phyloP scores from a whole-genome alignment of 371 early-diverging fungal genomes.

The Syncephalis fuscata region DNA sequence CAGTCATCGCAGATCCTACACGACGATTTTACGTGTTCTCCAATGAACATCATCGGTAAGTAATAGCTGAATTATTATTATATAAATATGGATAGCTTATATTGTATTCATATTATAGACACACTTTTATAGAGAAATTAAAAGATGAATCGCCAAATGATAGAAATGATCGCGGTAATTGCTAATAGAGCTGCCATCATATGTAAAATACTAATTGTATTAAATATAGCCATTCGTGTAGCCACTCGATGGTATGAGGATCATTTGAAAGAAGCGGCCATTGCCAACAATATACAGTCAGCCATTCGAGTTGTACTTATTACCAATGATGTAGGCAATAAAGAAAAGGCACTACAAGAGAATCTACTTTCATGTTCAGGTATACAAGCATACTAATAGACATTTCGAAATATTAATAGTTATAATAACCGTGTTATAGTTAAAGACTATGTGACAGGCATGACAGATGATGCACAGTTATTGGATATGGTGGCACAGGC shows the following conservation, averaged over 20 bases:
- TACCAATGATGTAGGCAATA: constrained; percentile 77
- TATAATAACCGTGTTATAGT: too few species aligned
- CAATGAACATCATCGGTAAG: constrained; percentile 76
- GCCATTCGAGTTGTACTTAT: constrained; percentile 47
- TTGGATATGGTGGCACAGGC: constrained; percentile 72
- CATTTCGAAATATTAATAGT: not conserved
- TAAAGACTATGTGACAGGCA: constrained; percentile 25
- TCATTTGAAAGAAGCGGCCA: constrained; percentile 30
- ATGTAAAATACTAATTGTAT: not conserved
- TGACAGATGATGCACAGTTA: constrained; percentile 54
- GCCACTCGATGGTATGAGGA: constrained; percentile 67
- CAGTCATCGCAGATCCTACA: constrained; percentile 43
- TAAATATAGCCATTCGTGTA: constrained; percentile 56
- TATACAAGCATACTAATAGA: constrained; percentile 7
- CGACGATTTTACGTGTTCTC: constrained; percentile 78
- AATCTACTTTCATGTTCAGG: constrained; percentile 43
- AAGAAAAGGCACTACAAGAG: constrained; percentile 44
- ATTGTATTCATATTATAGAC: constrained; percentile 19
- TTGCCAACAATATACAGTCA: constrained; percentile 5
- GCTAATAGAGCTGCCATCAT: not conserved
- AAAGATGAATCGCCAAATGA: constrained; percentile 83
- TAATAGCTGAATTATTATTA: too few species aligned
- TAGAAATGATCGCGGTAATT: constrained; percentile 71
- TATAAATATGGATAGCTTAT: not conserved
- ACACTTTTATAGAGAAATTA: constrained; percentile 65